Base-by-base conservation (phyloP, 2,329 filamentous ascomycete species). In the Botrytis medusae region DNA sequence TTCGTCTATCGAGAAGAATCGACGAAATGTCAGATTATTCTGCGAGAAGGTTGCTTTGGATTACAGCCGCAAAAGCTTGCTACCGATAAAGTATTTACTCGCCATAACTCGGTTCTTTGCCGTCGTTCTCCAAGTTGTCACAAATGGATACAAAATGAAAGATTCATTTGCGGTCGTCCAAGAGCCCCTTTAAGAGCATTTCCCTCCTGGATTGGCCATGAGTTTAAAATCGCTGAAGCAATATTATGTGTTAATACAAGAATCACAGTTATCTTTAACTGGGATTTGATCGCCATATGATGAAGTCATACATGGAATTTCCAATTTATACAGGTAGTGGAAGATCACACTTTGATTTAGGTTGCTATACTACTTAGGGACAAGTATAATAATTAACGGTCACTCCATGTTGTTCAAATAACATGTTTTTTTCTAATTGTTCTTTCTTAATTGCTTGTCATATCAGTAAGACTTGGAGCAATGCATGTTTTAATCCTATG, bases 1-100 rank as follows among this genome's bases (percentile, higher is more conserved):
- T 16, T 18, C 51, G 8, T 29, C n/a, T 54, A 1, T 29, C 2
- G 14, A 29, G 51, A 6, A 54, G 16, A 29, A 18, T 54, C 14
- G 14, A 54, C 12, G 12, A 25, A 16, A 12, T 7, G 29, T 5
- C 5, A 29, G 51, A 18, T 29, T 29, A 9, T 8, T 54, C 6
- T n/a, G n/a, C 5, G 25, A 14, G 14, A 29, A 54, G 12, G 18
- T 54, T 29, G 2, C 14, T 29, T 54, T 1, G 29, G 29, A 54
- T 54, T 6, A n/a, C 1, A 6, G 14, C 25, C 14, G 51, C 0
- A 54, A 29, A 14, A 3, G 3, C 6, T 6, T 2, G 3, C 14
- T 0, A 29, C 51, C 14, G 14, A 29, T 29, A 25, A 29, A 0
- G n/a, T 18, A 18, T 54, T 29, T 9, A 54, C 14, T 12, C 20